These are phyloP conservation scores for Kitagawia praeruptora DNA, from an alignment of 129 eudicot genomes.

Conservation along the genomic window DNA sequence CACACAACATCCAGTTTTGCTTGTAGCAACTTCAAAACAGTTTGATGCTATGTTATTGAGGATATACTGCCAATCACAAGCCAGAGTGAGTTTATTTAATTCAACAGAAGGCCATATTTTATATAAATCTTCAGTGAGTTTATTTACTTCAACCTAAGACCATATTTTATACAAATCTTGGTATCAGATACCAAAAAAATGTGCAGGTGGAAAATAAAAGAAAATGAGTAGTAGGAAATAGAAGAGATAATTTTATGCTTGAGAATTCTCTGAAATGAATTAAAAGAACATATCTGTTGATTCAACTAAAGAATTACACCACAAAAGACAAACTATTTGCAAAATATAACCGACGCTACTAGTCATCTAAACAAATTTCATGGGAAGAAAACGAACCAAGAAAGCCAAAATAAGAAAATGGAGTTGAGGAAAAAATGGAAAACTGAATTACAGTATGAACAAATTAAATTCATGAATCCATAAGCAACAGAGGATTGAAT, in stretches of 20 bases:
- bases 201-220: not conserved
- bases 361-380: not conserved
- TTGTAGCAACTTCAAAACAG: conserved; percentile 51
- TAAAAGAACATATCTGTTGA: not conserved
- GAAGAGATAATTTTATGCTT: not conserved
- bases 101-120: not conserved
- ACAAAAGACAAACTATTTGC: not conserved
- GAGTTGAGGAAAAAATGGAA: not conserved
- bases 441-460: not conserved
- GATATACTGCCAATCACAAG: conserved; percentile 34
- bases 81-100: conserved; percentile 12
- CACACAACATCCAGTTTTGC: conserved; percentile 65
- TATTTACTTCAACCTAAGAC: not conserved
- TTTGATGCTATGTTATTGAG: conserved; percentile 42
- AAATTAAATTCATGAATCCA: not conserved
- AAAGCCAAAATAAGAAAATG: not conserved
- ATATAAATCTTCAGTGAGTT: not conserved
- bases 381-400: not conserved
- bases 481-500: not conserved
- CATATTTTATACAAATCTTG: not conserved
- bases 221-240: not conserved
- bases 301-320: not conserved
- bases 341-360: not conserved
- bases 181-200: not conserved
- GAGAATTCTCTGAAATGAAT: not conserved